A percentile compares a stretch with the other conserved stretches of the same genome.
Conservation (phyloP, 495 filamentous ascomycete genomes). For the Xylaria venustula region DNA sequence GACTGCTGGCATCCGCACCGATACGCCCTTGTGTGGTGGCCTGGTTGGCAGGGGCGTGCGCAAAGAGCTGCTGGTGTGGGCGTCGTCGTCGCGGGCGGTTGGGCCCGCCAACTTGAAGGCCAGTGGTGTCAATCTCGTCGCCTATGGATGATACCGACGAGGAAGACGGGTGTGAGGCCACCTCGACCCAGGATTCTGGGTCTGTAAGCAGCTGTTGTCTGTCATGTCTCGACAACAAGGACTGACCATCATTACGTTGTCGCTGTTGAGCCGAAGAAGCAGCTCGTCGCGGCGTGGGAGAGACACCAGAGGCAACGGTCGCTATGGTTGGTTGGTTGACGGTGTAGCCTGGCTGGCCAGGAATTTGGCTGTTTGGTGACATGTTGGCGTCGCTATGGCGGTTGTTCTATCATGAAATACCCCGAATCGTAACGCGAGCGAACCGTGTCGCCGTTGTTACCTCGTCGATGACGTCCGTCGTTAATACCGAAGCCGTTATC, state of each 20-base stretch:
- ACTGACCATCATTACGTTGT: constrained; percentile 29
- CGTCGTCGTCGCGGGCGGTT: constrained; percentile 55
- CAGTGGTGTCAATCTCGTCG: constrained; percentile 86
- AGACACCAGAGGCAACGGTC: neutral
- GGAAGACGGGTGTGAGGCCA: constrained; percentile 84
- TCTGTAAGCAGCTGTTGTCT: constrained; percentile 17
- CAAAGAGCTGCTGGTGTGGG: constrained; percentile 46
- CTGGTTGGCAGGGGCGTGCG: constrained; percentile 26
- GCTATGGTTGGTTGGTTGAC: neutral
- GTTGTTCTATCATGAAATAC: neutral
- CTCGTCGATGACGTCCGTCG: too few relatives aligned
- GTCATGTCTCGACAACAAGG: constrained; percentile 3
- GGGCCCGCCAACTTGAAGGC: constrained; percentile 66
- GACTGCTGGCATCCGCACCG: constrained; percentile 60
- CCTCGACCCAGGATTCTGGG: constrained; percentile 94
- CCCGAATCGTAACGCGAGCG: neutral
- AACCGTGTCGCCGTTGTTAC: too few relatives aligned
- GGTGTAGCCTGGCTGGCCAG: constrained; percentile 1
- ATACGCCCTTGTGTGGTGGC: constrained; percentile 47
- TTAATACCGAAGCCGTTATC: neutral
- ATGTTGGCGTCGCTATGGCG: neutral
- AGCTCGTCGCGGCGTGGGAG: neutral
- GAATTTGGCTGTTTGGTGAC: constrained; percentile 1
- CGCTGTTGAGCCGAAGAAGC: constrained; percentile 22
- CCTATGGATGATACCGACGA: constrained; percentile 87